Evolutionary conservation across 129 eudicot genomes (phyloP).

Genomic region (Pittosporum tobira): DNA sequence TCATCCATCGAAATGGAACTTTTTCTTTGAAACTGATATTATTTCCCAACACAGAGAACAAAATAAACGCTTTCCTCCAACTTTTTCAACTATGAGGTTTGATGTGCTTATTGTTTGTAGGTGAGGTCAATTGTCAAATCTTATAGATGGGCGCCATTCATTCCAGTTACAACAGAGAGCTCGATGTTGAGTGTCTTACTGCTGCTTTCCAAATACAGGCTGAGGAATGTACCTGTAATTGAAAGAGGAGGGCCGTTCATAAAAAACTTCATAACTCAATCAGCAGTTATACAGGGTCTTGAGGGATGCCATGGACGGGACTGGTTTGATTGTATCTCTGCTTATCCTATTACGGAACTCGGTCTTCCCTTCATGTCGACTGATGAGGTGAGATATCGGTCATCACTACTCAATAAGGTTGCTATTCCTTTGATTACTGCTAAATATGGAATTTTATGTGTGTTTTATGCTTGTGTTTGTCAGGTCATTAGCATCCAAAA

Average conservation of each 20-base stretch:
- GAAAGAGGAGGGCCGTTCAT: slow-evolving; percentile 56
- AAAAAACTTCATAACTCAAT: slow-evolving; percentile 79
- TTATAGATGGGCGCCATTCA: slow-evolving; percentile 74
- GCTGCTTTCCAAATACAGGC: slow-evolving; percentile 75
- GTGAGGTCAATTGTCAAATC: slow-evolving; percentile 70
- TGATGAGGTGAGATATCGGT: slow-evolving; percentile 47
- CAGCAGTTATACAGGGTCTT: slow-evolving; percentile 88
- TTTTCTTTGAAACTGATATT: too few species aligned
- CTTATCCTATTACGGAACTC: slow-evolving; percentile 58
- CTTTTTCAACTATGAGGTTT: neutral
- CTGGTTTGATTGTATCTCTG: slow-evolving; percentile 81
- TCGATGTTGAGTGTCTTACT: slow-evolving; percentile 79
- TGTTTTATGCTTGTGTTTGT: slow-evolving; percentile 1
- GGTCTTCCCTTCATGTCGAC: slow-evolving; percentile 83
- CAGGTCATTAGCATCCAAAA: slow-evolving; percentile 56
- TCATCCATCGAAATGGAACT: too few species aligned
- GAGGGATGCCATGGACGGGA: slow-evolving; percentile 79
- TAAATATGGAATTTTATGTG: neutral
- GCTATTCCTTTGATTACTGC: neutral
- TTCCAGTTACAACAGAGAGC: slow-evolving; percentile 76
- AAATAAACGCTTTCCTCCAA: neutral
- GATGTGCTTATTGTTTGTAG: slow-evolving; percentile 25
- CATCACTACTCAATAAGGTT: neutral
- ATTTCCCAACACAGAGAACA: neutral
- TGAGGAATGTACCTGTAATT: slow-evolving; percentile 84